phyloP scores from a whole-genome alignment of 305 asterid species.

The Rubia occidens region DNA sequence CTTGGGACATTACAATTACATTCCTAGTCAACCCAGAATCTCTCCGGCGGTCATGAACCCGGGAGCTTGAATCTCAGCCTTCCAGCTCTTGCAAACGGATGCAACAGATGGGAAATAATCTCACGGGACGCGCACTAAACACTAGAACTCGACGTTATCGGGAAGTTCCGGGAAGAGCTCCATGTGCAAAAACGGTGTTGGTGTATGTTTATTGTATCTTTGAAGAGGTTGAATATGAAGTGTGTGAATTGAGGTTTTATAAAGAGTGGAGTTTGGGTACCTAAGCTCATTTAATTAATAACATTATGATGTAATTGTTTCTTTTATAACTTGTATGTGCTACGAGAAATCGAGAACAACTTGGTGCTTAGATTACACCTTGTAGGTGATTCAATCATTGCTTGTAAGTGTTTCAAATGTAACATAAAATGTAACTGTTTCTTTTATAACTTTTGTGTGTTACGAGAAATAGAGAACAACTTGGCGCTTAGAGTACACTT shows the following conservation, averaged over 20 bases:
- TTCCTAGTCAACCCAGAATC: slow-evolving; percentile 30
- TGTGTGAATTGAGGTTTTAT: not conserved
- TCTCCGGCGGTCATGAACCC: slow-evolving; percentile 52
- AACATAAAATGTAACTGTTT: too few relatives aligned
- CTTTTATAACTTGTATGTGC: too few relatives aligned
- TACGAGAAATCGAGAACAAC: too few relatives aligned
- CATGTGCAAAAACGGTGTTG: slow-evolving; percentile 9
- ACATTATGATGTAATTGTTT: too few relatives aligned
- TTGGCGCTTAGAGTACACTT: too few relatives aligned
- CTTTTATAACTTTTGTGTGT: too few relatives aligned
- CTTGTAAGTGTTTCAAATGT: too few relatives aligned
- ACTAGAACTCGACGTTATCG: slow-evolving; percentile 46
- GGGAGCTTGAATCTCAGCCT: slow-evolving; percentile 34
- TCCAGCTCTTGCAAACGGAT: slow-evolving; percentile 55
- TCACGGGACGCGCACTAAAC: slow-evolving; percentile 42
- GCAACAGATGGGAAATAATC: slow-evolving; percentile 35
- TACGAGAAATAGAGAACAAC: too few relatives aligned
- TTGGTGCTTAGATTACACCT: too few relatives aligned
- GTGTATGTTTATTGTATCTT: not conserved
- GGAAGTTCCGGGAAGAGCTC: slow-evolving; percentile 63
- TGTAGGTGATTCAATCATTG: too few relatives aligned
- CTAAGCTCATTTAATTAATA: too few relatives aligned
- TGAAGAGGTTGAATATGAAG: not conserved
- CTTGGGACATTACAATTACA: slow-evolving; percentile 46
- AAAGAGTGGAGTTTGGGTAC: not conserved